These are phyloP conservation scores for Chloropicon primus DNA, from an alignment of 139 green algal genomes.

Conservation along the genomic window DNA sequence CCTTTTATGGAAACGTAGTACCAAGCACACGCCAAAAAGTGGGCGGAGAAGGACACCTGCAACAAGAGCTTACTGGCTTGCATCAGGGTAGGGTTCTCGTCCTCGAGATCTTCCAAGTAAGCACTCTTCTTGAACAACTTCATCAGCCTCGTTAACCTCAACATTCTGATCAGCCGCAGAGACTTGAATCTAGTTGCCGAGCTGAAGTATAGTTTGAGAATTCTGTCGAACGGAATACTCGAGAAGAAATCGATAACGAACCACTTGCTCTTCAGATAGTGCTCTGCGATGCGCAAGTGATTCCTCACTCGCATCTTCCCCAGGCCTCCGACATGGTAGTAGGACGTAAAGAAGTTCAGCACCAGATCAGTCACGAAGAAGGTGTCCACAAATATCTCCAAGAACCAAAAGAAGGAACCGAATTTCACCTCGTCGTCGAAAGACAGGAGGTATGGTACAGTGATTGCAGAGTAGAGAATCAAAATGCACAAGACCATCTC, in stretches of 20 bases:
- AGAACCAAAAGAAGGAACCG: not conserved
- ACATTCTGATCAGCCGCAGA: conserved; percentile 20
- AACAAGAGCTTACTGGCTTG: conserved; percentile 20
- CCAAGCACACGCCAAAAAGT: conserved; percentile 40
- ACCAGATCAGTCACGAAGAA: conserved; percentile 32
- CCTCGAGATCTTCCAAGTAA: conserved; percentile 1
- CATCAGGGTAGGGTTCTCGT: conserved; percentile 9
- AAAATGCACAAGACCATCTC: conserved; percentile 28
- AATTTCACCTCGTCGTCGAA: conserved; percentile 18
- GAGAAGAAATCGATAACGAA: conserved; percentile 28
- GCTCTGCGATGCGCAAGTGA: conserved; percentile 1
- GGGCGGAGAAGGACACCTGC: conserved; percentile 22
- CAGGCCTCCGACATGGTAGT: not conserved
- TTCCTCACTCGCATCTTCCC: conserved; percentile 8
- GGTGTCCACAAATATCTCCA: conserved; percentile 17
- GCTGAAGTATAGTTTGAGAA: not conserved
- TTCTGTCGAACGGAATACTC: conserved; percentile 23
- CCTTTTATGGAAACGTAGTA: conserved; percentile 18
- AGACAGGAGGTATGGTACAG: conserved; percentile 28
- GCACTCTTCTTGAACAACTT: conserved; percentile 11
- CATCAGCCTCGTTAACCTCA: conserved; percentile 10
- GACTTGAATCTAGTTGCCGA: not conserved
- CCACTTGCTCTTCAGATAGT: conserved; percentile 18
- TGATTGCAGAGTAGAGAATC: conserved; percentile 27
- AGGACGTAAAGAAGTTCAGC: conserved; percentile 35